Conservation (phyloP, 345 rosid genomes). For the Dipteronia dyeriana region DNA sequence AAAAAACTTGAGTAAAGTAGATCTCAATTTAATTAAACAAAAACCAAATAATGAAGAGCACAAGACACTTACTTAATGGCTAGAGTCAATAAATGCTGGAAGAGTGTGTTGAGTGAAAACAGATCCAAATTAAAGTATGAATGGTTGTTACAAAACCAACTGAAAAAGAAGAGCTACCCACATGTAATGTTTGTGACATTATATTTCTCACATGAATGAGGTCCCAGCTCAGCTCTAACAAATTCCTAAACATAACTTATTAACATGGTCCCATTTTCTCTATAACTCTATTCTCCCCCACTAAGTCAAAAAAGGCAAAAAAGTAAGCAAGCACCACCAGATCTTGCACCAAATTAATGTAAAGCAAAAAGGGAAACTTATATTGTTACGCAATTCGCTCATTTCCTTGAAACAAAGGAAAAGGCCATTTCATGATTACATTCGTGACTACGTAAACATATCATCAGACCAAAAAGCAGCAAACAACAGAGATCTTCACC, state of each 20-base stretch:
- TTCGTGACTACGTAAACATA: neutral
- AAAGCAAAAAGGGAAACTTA: neutral
- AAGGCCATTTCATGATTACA: slow-evolving; percentile 19
- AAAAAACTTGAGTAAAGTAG: neutral
- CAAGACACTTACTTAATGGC: no score
- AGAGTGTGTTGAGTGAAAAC: neutral
- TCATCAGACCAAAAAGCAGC: no score
- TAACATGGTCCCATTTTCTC: slow-evolving; percentile 3
- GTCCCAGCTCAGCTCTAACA: slow-evolving; percentile 29
- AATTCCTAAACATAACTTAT: slow-evolving; percentile 9
- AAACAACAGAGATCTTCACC: no score
- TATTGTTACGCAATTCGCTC: no score
- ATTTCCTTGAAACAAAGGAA: slow-evolving; percentile 36
- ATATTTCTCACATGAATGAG: slow-evolving; percentile 45
- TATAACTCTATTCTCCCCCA: slow-evolving; percentile 3
- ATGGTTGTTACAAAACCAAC: neutral
- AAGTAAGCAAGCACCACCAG: neutral
- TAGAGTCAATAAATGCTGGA: no score
- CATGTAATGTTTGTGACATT: slow-evolving; percentile 16
- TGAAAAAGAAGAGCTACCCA: slow-evolving; percentile 14
- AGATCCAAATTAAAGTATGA: slow-evolving; percentile 15
- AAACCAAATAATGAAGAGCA: neutral
- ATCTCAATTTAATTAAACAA: neutral
- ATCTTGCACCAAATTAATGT: slow-evolving; percentile 20
- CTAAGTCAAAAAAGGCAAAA: slow-evolving; percentile 27